Base-by-base conservation (phyloP, 2,329 filamentous ascomycete species). In the Colletotrichum endophyticum region DNA sequence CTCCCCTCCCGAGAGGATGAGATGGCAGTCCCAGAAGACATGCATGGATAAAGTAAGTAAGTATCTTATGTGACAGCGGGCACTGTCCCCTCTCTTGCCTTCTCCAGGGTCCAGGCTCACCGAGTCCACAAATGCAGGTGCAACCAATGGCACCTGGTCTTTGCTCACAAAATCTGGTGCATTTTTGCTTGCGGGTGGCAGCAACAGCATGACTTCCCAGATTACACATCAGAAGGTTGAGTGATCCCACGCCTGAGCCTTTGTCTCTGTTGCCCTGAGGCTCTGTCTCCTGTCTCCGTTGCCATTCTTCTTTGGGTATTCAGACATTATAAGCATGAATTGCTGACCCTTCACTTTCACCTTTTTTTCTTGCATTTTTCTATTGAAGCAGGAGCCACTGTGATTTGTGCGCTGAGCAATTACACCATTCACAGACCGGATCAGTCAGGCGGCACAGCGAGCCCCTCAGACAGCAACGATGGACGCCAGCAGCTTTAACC, bases 81-180 rank as follows among this genome's bases (percentile, higher is more conserved):
- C 73, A 76, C 70, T 73, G 73, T 73, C 27, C 57, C 56, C 34
- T 39, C 70, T 44, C 57, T 11, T n/a, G 6, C 57, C 49, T 44
- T 59, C 34, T 44, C 34, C 74, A 76, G 74, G 74, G 74, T 73
- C 74, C 73, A 53, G 73, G 61, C 32, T 72, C 70, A 30, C 61
- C 44, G 32, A 72, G 61, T 66, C 61, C 61, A 72, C 70, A 57
- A 53, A n/a, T 44, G 70, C 27, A 36, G 36, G 30, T 61, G 34
- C 66, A 61, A 39, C 74, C 64, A 76, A 76, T 76, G 25, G 64
- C 70, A 73, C 44, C 12, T 13, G n/a, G 74, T 61, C 64, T 44
- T 64, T 53, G 27, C 73, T 75, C 56, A 62, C 70, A 75, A 75
- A 75, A 75, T 73, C 39, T 68, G 73, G 70, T 73, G 73, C 44